Percentiles rank a stretch among this genome's conserved stretches.
Conservation (phyloP, 2,329 filamentous ascomycete species). For the Graphilbum ipis-grandicollis region DNA sequence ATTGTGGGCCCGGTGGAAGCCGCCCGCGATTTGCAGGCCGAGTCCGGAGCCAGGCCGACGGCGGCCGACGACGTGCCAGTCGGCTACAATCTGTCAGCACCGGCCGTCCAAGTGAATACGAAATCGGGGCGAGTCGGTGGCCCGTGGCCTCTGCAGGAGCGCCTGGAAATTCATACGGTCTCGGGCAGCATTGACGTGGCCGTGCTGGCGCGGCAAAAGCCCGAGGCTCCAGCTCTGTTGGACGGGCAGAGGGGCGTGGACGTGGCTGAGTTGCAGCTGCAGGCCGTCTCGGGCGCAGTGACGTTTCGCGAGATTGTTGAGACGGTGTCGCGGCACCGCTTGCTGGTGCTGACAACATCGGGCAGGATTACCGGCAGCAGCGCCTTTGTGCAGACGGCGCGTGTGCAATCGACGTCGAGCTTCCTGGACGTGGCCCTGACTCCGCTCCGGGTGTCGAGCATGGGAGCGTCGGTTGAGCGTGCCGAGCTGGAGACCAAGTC, state of each 20-base stretch:
- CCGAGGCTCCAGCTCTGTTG: neutral
- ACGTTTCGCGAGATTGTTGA: constrained; percentile 1
- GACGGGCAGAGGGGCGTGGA: constrained; percentile 13
- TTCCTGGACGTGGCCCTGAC: constrained; percentile 19
- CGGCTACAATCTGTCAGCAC: constrained; percentile 23
- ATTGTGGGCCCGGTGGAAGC: constrained; percentile 21
- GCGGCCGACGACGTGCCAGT: constrained; percentile 6
- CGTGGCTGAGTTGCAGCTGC: constrained; percentile 22
- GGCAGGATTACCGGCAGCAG: constrained; percentile 23
- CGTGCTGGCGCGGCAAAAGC: constrained; percentile 17
- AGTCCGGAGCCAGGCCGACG: neutral
- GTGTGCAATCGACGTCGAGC: constrained; percentile 23
- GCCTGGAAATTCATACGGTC: constrained; percentile 23
- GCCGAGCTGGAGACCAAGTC: constrained; percentile 21
- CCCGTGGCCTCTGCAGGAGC: constrained; percentile 32
- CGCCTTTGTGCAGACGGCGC: constrained; percentile 20
- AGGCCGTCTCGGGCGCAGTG: constrained; percentile 25
- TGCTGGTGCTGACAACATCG: constrained; percentile 25
- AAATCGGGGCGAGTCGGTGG: constrained; percentile 26
- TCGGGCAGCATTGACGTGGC: constrained; percentile 25
- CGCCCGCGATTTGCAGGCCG: constrained; percentile 10
- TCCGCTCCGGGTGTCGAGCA: neutral
- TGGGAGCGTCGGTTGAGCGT: constrained; percentile 7
- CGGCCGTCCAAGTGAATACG: constrained; percentile 23
- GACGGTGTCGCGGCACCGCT: constrained; percentile 23